A percentile compares a stretch with the other conserved stretches of the same genome.
Evolutionary conservation across 2,329 filamentous ascomycete genomes (phyloP).

Genomic region (Alternaria novae-zelandiae): DNA sequence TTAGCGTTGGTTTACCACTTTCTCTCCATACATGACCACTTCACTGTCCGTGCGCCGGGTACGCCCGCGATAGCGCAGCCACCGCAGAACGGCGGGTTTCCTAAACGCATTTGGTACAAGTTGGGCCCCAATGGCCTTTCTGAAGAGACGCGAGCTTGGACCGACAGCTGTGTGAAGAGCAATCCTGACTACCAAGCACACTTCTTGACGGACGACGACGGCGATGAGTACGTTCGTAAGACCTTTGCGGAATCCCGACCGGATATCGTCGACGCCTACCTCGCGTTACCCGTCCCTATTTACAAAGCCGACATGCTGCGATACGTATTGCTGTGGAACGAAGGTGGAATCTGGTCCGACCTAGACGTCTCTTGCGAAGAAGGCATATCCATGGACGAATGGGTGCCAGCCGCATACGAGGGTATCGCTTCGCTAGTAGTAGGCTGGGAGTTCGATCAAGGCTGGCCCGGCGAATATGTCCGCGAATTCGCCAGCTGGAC

Average conservation of each 20-base stretch:
- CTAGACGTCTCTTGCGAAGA: slow-evolving; percentile 49
- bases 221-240: slow-evolving; percentile 42
- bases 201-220: slow-evolving; percentile 40
- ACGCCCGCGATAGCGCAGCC: not conserved
- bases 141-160: slow-evolving; percentile 38
- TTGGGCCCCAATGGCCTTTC: slow-evolving; percentile 46
- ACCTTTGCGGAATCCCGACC: slow-evolving; percentile 41
- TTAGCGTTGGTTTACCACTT: slow-evolving; percentile 6
- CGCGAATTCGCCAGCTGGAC: slow-evolving; percentile 42
- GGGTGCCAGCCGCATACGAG: slow-evolving; percentile 46
- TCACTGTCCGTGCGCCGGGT: not conserved
- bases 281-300: slow-evolving; percentile 46
- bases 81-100: slow-evolving; percentile 21
- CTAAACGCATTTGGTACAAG: slow-evolving; percentile 51
- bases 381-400: slow-evolving; percentile 36
- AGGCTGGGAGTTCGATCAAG: slow-evolving; percentile 49
- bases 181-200: slow-evolving; percentile 40
- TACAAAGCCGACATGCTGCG: slow-evolving; percentile 53
- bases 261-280: slow-evolving; percentile 48
- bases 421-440: slow-evolving; percentile 43
- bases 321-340: slow-evolving; percentile 49
- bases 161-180: slow-evolving; percentile 36
- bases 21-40: not conserved
- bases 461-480: slow-evolving; percentile 21
- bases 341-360: slow-evolving; percentile 54